Percentiles rank a stretch among this genome's conserved stretches.
Evolutionary conservation across 2,329 filamentous ascomycete species (phyloP).

Genomic region (Dactylellina leptospora): DNA sequence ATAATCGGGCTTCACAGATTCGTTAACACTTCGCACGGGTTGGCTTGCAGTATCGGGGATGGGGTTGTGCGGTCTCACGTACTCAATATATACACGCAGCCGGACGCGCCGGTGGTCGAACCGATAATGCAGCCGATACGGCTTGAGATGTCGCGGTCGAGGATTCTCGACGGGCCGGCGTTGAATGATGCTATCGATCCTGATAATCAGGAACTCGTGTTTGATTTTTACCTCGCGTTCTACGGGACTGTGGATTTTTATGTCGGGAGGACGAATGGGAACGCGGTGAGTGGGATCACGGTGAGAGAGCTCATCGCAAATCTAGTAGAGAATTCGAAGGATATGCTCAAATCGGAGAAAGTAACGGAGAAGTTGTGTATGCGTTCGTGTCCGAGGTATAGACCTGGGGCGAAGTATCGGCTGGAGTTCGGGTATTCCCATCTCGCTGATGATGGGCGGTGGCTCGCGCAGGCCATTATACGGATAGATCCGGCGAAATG

Average conservation of each 20-base stretch:
- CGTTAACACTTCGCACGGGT: neutral
- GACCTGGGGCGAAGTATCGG: too few relatives aligned
- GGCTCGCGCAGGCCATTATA: too few relatives aligned
- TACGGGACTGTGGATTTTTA: too few relatives aligned
- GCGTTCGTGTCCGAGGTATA: neutral
- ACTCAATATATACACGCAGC: neutral
- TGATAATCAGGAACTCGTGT: too few relatives aligned
- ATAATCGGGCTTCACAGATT: neutral
- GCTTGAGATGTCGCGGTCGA: too few relatives aligned
- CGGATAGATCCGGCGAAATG: neutral
- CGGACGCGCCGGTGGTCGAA: too few relatives aligned
- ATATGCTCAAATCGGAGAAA: neutral
- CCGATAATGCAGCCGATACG: too few relatives aligned
- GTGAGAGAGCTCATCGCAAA: neutral
- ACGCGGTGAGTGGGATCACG: neutral
- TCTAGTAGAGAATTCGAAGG: neutral
- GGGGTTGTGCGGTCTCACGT: neutral
- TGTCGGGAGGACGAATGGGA: too few relatives aligned
- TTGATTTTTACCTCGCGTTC: too few relatives aligned
- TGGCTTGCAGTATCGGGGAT: neutral
- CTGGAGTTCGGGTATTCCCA: too few relatives aligned
- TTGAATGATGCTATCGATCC: too few relatives aligned
- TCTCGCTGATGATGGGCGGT: too few relatives aligned
- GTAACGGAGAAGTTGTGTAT: neutral
- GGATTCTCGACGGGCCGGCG: neutral